Percentiles rank a stretch among this genome's conserved stretches.
These are phyloP conservation scores for Ilex asprella DNA, from an alignment of 257 asterid species.

Conservation along the genomic window DNA sequence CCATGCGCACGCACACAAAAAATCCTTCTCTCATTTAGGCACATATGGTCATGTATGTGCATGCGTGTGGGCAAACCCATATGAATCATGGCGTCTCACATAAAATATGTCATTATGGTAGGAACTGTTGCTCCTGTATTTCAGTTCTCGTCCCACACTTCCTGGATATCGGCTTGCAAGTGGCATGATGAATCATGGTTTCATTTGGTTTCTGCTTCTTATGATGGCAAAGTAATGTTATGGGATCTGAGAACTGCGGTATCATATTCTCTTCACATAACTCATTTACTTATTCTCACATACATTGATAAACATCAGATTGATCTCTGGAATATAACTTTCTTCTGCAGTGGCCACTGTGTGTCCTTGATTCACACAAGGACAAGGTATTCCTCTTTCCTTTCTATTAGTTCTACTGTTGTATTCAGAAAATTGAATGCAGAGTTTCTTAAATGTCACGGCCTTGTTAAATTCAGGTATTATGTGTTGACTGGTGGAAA, in stretches of 20 bases:
- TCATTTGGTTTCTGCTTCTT: conserved; percentile 85
- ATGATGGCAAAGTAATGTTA: conserved; percentile 94
- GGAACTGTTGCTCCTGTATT: conserved; percentile 74
- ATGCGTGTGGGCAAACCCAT: no score
- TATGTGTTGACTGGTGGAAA: conserved; percentile 95
- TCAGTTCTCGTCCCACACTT: conserved; percentile 77
- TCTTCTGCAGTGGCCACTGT: conserved; percentile 78
- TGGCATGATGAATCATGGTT: conserved; percentile 89
- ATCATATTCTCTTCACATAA: conserved; percentile 3
- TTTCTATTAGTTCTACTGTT: background rate
- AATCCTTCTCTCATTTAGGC: conserved; percentile 34
- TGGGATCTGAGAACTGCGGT: conserved; percentile 99
- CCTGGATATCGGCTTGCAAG: conserved; percentile 96
- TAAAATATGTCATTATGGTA: conserved; percentile 8
- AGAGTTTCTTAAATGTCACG: background rate
- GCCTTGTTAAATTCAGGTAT: conserved; percentile 41
- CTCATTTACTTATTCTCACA: background rate
- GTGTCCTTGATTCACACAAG: conserved; percentile 65
- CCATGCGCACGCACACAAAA: no score
- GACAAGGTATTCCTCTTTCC: conserved; percentile 61
- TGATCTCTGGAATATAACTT: conserved; percentile 15
- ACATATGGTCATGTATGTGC: no score
- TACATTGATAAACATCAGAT: background rate
- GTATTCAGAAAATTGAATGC: background rate
- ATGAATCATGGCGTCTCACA: no score